A percentile compares a stretch with the other conserved stretches of the same genome.
phyloP scores from a whole-genome alignment of 129 eudicot species.

The Chrysanthemum lavandulifolium region DNA sequence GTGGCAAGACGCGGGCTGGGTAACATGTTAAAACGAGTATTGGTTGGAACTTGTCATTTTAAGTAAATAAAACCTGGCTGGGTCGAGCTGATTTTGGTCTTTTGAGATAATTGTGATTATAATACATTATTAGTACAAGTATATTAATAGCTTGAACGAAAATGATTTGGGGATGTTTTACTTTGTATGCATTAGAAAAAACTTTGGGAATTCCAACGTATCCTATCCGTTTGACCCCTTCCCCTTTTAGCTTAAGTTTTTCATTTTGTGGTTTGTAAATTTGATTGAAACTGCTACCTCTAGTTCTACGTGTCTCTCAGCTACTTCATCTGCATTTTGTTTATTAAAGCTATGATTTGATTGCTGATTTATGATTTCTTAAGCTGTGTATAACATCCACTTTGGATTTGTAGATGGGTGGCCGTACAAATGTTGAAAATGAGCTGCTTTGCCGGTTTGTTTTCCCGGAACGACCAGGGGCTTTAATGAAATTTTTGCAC shows the following conservation, averaged over 20 bases:
- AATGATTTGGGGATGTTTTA: background rate
- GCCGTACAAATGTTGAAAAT: slow-evolving; percentile 65
- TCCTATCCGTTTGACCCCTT: too few relatives aligned
- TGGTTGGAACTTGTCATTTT: too few relatives aligned
- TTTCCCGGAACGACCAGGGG: slow-evolving; percentile 95
- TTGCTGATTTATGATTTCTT: too few relatives aligned
- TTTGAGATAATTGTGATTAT: too few relatives aligned
- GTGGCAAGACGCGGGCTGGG: too few relatives aligned
- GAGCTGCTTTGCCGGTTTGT: slow-evolving; percentile 90
- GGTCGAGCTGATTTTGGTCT: background rate
- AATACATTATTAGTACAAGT: background rate
- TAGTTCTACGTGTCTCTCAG: too few relatives aligned
- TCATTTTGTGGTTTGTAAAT: too few relatives aligned
- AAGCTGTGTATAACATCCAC: background rate
- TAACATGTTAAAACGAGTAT: too few relatives aligned
- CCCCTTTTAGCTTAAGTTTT: too few relatives aligned
- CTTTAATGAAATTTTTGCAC: slow-evolving; percentile 87
- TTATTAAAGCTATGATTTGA: too few relatives aligned
- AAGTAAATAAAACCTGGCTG: background rate
- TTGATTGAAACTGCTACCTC: too few relatives aligned
- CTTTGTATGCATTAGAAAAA: background rate
- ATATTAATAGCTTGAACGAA: background rate
- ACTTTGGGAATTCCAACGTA: background rate
- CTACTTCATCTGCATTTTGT: too few relatives aligned
- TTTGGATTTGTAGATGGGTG: slow-evolving; percentile 73